Percentiles rank a stretch among this genome's conserved stretches.
Conservation (phyloP, 345 rosid genomes). For the Lepidium africanum region DNA sequence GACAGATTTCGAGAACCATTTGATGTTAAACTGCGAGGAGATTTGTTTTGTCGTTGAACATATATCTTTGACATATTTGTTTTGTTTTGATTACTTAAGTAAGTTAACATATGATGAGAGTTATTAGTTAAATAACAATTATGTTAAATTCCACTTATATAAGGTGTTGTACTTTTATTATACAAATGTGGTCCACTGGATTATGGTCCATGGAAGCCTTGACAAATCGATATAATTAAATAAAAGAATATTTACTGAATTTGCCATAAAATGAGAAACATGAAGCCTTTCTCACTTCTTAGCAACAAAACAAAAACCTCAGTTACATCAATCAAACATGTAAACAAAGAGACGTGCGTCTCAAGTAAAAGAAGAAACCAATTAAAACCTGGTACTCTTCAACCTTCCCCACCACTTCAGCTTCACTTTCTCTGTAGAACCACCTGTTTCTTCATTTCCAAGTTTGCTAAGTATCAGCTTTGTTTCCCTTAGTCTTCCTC, state of each 20-base stretch:
- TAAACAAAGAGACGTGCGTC: slow-evolving; percentile 9
- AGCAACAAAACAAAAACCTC: slow-evolving; percentile 3
- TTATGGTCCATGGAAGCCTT: neutral
- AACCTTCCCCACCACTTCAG: slow-evolving; percentile 29
- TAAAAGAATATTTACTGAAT: slow-evolving; percentile 11
- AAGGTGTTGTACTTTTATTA: no score
- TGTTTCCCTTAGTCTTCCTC: slow-evolving; percentile 55
- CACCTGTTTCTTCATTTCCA: slow-evolving; percentile 19
- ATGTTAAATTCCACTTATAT: no score
- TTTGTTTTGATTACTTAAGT: no score
- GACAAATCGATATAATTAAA: neutral
- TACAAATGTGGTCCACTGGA: neutral
- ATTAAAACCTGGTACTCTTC: slow-evolving; percentile 14
- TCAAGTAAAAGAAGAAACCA: neutral
- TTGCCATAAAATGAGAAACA: slow-evolving; percentile 1
- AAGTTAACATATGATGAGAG: no score
- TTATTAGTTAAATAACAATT: no score
- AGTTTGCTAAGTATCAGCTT: slow-evolving; percentile 29
- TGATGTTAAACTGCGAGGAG: no score
- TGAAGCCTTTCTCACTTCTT: slow-evolving; percentile 9
- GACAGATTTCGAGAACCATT: no score
- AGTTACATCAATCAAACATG: slow-evolving; percentile 8
- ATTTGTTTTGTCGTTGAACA: no score
- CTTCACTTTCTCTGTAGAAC: slow-evolving; percentile 22
- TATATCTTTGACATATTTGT: no score